phyloP scores from a whole-genome alignment of 2,329 filamentous ascomycete genomes.

The Monilinia fructicola region DNA sequence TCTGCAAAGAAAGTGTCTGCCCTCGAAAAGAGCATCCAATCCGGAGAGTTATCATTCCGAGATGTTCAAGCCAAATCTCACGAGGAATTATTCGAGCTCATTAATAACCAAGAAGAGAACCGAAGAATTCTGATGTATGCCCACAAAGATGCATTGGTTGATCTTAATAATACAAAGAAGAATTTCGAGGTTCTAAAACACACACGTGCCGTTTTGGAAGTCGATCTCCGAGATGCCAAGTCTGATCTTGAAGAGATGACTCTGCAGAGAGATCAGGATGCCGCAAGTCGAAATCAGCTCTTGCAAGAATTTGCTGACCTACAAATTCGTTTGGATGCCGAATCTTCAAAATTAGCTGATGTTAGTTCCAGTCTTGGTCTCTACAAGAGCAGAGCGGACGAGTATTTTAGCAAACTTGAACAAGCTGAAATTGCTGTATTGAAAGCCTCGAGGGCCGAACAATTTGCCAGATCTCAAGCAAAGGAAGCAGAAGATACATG shows the following conservation, averaged over 20 bases:
- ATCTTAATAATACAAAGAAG: constrained; percentile 81
- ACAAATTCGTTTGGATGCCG: constrained; percentile 87
- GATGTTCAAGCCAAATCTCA: constrained; percentile 93
- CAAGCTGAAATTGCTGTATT: constrained; percentile 95
- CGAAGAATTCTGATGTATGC: constrained; percentile 76
- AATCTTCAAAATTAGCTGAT: constrained; percentile 81
- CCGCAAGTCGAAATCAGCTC: constrained; percentile 81
- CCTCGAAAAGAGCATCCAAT: constrained; percentile 81
- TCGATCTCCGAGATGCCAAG: constrained; percentile 79
- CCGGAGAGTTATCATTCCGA: constrained; percentile 82
- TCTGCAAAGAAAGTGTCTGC: constrained; percentile 89
- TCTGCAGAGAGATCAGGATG: constrained; percentile 78
- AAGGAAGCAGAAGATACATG: constrained; percentile 90
- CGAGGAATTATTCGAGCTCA: constrained; percentile 87
- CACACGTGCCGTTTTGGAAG: constrained; percentile 73
- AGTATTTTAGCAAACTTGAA: constrained; percentile 96
- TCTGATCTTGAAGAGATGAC: constrained; percentile 82
- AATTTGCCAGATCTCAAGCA: constrained; percentile 88
- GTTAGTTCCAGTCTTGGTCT: constrained; percentile 79
- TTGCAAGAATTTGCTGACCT: constrained; percentile 91
- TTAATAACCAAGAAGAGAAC: constrained; percentile 90
- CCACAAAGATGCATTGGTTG: constrained; percentile 81
- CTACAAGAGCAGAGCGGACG: constrained; percentile 89
- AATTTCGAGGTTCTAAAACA: constrained; percentile 86
- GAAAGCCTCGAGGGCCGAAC: constrained; percentile 86